A percentile compares a stretch with the other conserved stretches of the same genome.
Conservation (phyloP, 2,329 filamentous ascomycete genomes). For the Ophiostoma novo-ulmi region DNA sequence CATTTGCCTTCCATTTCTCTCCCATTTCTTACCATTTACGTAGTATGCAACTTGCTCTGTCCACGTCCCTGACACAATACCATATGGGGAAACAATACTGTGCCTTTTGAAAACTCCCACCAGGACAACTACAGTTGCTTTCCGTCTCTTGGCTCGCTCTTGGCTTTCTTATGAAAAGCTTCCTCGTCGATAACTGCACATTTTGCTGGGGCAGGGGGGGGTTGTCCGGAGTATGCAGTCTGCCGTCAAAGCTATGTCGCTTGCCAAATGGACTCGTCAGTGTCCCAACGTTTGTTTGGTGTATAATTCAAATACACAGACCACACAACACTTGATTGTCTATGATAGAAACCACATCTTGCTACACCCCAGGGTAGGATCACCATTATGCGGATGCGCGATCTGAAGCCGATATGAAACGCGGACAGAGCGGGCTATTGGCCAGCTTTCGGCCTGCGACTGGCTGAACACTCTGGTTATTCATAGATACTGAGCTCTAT, state of each 20-base stretch:
- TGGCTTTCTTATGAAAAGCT: constrained; percentile 5
- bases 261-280: constrained; percentile 5
- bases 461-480: background rate
- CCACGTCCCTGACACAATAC: background rate
- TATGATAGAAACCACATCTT: background rate
- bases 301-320: background rate
- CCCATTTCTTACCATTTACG: background rate
- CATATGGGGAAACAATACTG: constrained; percentile 1
- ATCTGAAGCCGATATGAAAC: constrained; percentile 34
- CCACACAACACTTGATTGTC: background rate
- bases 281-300: background rate
- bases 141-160: background rate
- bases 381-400: constrained; percentile 20
- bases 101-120: background rate
- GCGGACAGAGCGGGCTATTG: constrained; percentile 19
- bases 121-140: background rate
- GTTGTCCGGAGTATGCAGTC: background rate
- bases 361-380: constrained; percentile 12
- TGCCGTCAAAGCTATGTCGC: background rate
- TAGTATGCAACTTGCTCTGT: constrained; percentile 6
- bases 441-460: background rate
- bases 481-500: background rate
- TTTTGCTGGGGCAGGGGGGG: background rate
- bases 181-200: background rate
- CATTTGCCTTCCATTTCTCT: background rate